Evolutionary conservation across 345 rosid genomes (phyloP).

Genomic region (Brassica cretica): DNA sequence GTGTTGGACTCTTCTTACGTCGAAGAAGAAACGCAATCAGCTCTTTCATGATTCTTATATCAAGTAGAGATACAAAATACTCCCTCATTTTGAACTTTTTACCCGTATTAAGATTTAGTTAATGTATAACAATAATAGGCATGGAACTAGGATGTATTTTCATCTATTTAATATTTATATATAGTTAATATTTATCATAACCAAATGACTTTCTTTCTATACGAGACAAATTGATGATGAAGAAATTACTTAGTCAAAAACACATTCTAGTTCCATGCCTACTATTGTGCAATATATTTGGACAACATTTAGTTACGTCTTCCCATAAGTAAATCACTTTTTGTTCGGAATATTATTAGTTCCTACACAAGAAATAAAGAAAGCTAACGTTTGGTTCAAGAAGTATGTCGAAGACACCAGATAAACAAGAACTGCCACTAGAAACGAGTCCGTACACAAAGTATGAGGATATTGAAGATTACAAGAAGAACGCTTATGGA

Average conservation of each 20-base stretch:
- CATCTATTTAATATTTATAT: too few species aligned
- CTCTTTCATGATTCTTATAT: conserved; percentile 1
- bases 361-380: background rate
- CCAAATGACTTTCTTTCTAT: background rate
- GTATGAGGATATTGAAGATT: conserved; percentile 50
- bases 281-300: conserved; percentile 30
- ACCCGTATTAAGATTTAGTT: too few species aligned
- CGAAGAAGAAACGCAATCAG: background rate
- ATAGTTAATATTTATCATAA: background rate
- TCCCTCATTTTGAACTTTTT: too few species aligned
- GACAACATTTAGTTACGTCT: conserved; percentile 20
- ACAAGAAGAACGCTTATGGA: conserved; percentile 51
- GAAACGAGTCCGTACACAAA: conserved; percentile 52
- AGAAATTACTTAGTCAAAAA: conserved; percentile 27
- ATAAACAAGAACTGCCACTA: conserved; percentile 45
- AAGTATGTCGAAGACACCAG: conserved; percentile 24
- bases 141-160: too few species aligned
- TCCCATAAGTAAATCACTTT: conserved; percentile 21
- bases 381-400: background rate
- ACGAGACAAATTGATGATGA: background rate
- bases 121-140: too few species aligned
- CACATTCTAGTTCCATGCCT: conserved; percentile 25
- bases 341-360: background rate
- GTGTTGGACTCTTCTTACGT: conserved; percentile 26
- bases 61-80: too few species aligned